Evolutionary conservation across 345 rosid genomes (phyloP), one percentile per base, ranked within the genome.

Genomic region (Bruguiera gymnorhiza): DNA sequence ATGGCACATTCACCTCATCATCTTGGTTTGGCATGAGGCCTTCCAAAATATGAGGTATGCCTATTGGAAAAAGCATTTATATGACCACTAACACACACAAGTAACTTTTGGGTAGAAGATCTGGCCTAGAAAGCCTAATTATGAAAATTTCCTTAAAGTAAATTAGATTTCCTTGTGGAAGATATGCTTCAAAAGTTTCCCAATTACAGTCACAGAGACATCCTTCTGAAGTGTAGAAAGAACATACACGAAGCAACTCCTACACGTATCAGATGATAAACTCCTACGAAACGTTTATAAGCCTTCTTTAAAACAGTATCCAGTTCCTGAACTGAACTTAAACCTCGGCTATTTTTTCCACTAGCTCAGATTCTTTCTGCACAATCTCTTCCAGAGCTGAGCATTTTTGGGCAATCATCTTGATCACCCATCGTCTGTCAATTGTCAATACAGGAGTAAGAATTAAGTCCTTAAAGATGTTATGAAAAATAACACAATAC

Each of bases 341-440:
- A 82, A 95, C 99, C 98, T 95, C 96, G 15, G 94, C 91, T 76
- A 89, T 80, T 72, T 83, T 80, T 74, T 92, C 92, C 76, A 90
- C 97, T 30, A 92, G 85, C 79, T 89, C 87, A 60, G 97, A 96
- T 83, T 95, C 98, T 83, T 82, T 85, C 71, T 65, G 85, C 46
- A 89, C 39, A 64, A 96, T 83, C 69, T 78, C 85, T 71, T 73
- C 89, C 72, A 84, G 76, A 65, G 74, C 75, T 20, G 81, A 72
- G 74, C 70, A 55, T 62, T 82, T 83, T 60, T 69, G 80, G 70
- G 91, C 81, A 73, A 88, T 71, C 82, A 69, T 84, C 85, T 87
- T 90, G 82, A 96, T 84, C 78, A 85, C 86, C 98, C 98, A 92
- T 71, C 95, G 84, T 88, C 94, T 95, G 88, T 36, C 73, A 83